These are phyloP conservation scores for Hypoxylon rubiginosum DNA, from an alignment of 2,329 filamentous ascomycete genomes.

Conservation along the genomic window DNA sequence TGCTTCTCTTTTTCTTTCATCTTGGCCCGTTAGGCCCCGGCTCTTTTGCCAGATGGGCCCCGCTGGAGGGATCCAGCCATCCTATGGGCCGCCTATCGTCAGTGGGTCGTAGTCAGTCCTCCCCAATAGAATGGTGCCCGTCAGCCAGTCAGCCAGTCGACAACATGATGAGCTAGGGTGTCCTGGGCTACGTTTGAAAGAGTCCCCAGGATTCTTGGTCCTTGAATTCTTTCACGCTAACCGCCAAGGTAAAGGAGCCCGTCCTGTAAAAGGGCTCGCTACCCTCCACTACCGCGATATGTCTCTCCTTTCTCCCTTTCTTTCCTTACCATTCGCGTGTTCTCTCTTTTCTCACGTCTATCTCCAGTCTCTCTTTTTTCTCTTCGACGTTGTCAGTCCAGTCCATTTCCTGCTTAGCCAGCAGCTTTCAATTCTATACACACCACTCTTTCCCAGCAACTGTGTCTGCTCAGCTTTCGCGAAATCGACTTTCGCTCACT, in stretches of 20 bases:
- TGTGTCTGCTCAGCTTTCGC: slow-evolving; percentile 50
- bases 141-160: too few species aligned
- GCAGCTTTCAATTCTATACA: slow-evolving; percentile 48
- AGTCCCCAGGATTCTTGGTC: slow-evolving; percentile 15
- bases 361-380: slow-evolving; percentile 53
- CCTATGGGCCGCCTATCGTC: slow-evolving; percentile 23
- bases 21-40: background rate
- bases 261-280: slow-evolving; percentile 46
- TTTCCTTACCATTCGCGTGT: slow-evolving; percentile 46
- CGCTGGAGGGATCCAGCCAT: slow-evolving; percentile 13
- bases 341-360: slow-evolving; percentile 50
- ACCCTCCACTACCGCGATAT: slow-evolving; percentile 37
- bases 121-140: slow-evolving; percentile 36
- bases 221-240: slow-evolving; percentile 29
- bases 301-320: slow-evolving; percentile 43
- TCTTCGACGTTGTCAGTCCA: slow-evolving; percentile 50
- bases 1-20: slow-evolving; percentile 7
- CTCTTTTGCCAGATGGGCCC: background rate
- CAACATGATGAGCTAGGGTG: slow-evolving; percentile 34
- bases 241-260: slow-evolving; percentile 25
- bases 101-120: slow-evolving; percentile 43
- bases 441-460: slow-evolving; percentile 43
- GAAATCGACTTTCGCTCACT: slow-evolving; percentile 56
- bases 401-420: slow-evolving; percentile 47
- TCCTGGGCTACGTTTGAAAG: slow-evolving; percentile 18